Evolutionary conservation across 148 eudicot species (phyloP).

Genomic region (Nepenthes gracilis): DNA sequence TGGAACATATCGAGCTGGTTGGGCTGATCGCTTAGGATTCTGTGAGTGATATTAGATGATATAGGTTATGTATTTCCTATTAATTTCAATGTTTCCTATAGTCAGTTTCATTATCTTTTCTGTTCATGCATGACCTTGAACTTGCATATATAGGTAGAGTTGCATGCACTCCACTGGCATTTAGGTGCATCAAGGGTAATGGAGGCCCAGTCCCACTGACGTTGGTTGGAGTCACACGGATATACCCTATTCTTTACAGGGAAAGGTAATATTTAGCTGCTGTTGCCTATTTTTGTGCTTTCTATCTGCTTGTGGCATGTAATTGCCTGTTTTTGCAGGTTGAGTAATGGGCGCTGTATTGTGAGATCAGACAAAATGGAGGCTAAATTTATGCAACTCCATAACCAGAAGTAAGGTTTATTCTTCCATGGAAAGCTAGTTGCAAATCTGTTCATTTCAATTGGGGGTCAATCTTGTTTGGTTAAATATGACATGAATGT

Average conservation of each 20-base stretch:
- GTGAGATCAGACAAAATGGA: constrained; percentile 87
- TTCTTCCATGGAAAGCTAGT: neutral
- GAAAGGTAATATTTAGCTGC: constrained; percentile 47
- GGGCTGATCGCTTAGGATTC: constrained; percentile 92
- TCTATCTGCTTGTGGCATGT: neutral
- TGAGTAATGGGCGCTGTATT: constrained; percentile 42
- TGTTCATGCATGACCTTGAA: neutral
- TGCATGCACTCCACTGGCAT: constrained; percentile 59
- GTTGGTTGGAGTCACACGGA: constrained; percentile 65
- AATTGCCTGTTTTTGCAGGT: constrained; percentile 28
- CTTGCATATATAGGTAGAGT: constrained; percentile 44
- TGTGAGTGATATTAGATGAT: constrained; percentile 36
- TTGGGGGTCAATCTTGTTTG: too few species aligned
- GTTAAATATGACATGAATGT: too few species aligned
- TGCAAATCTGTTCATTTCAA: too few species aligned
- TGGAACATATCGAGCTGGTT: constrained; percentile 90
- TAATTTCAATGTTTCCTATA: constrained; percentile 6
- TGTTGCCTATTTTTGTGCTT: neutral
- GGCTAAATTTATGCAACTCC: constrained; percentile 35
- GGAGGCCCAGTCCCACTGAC: constrained; percentile 88
- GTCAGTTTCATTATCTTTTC: constrained; percentile 8
- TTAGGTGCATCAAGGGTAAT: constrained; percentile 68
- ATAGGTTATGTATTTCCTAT: neutral
- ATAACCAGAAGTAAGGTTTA: constrained; percentile 49
- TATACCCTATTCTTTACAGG: constrained; percentile 82